A percentile compares a stretch with the other conserved stretches of the same genome.
phyloP scores from a whole-genome alignment of 768 basidiomycete genomes.

The Tricholoma bakamatsutake region DNA sequence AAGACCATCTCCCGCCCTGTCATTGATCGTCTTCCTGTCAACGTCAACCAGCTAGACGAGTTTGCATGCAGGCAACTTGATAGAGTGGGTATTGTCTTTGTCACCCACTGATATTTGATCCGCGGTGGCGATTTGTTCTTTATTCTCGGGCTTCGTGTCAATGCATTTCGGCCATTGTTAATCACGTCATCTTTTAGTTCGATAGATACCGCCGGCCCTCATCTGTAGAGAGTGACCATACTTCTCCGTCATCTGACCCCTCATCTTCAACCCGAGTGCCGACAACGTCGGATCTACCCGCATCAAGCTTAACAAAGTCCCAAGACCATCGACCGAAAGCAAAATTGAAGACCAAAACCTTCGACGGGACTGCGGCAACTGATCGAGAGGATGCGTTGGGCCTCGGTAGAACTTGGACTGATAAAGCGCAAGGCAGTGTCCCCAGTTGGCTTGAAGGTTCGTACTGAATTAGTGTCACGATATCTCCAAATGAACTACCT shows the following conservation, averaged over 20 bases:
- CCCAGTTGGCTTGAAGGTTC: conserved; percentile 36
- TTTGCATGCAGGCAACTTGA: conserved; percentile 88
- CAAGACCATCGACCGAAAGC: conserved; percentile 18
- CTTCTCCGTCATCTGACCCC: conserved; percentile 9
- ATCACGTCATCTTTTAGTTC: conserved; percentile 25
- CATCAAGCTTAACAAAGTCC: not conserved
- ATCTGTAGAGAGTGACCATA: conserved; percentile 15
- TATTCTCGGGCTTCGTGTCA: not conserved
- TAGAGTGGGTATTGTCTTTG: conserved; percentile 43
- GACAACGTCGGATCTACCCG: conserved; percentile 3
- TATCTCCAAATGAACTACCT: not conserved
- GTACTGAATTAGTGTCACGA: conserved; percentile 6
- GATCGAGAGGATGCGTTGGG: conserved; percentile 9
- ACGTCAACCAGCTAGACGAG: conserved; percentile 71
- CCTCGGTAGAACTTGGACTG: conserved; percentile 12
- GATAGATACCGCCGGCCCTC: conserved; percentile 45
- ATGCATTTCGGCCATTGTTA: not conserved
- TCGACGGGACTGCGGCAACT: conserved; percentile 16
- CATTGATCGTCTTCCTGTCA: conserved; percentile 71
- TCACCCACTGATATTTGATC: not conserved
- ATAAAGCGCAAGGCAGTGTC: conserved; percentile 21
- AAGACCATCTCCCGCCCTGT: conserved; percentile 79
- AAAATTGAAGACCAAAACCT: conserved; percentile 15
- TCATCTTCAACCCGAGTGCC: conserved; percentile 6
- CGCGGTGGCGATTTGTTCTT: not conserved